Evolutionary conservation across 805 yeast genomes (phyloP).

Genomic region (Starmera dryadoides): DNA sequence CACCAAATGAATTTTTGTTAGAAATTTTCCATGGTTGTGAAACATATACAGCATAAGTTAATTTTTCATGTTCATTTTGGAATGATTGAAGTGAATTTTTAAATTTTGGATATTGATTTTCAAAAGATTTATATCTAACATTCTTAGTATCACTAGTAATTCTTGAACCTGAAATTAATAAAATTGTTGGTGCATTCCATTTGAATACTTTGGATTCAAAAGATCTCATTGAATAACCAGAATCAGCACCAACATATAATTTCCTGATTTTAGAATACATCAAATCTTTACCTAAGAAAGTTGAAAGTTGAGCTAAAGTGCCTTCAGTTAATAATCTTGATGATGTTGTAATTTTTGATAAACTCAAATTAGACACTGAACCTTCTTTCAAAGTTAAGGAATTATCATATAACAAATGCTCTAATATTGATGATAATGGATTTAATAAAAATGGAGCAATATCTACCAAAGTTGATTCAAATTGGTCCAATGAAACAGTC

Average conservation of each 20-base stretch:
- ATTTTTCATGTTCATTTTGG: conserved; percentile 28
- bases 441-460: conserved; percentile 36
- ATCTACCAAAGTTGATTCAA: conserved; percentile 22
- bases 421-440: conserved; percentile 39
- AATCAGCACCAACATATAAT: conserved; percentile 64
- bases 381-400: conserved; percentile 1
- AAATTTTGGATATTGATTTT: conserved; percentile 38
- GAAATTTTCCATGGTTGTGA: conserved; percentile 73
- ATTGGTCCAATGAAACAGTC: conserved; percentile 24
- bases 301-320: conserved; percentile 32
- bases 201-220: conserved; percentile 78
- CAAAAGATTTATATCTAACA: conserved; percentile 44
- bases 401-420: conserved; percentile 30
- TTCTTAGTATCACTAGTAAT: conserved; percentile 22
- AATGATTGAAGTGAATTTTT: conserved; percentile 17
- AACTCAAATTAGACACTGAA: not conserved
- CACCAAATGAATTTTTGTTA: conserved; percentile 69
- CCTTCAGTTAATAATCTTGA: conserved; percentile 34
- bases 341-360: conserved; percentile 7
- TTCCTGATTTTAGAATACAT: conserved; percentile 44
- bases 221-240: conserved; percentile 85
- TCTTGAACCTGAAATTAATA: conserved; percentile 56
- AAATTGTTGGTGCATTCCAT: conserved; percentile 83
- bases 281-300: conserved; percentile 30
- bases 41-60: conserved; percentile 59